Conservation (phyloP, 1,284 basidiomycete genomes). For the Tylopilus orsonianus region DNA sequence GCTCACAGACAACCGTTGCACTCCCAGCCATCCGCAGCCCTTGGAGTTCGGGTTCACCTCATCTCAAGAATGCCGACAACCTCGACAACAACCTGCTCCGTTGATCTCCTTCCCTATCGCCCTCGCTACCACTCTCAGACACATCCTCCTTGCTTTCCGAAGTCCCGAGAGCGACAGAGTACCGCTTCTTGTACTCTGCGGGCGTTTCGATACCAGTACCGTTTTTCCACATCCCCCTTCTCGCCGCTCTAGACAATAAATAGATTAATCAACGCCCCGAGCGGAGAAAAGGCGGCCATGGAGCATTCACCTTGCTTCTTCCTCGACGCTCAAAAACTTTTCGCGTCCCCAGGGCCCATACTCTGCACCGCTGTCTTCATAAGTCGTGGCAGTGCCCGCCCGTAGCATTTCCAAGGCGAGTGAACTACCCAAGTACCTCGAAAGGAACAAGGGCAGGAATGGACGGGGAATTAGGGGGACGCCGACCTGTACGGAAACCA, state of each 20-base stretch:
- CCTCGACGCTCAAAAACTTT: conserved; percentile 57
- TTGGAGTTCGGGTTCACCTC: background rate
- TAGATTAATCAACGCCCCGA: background rate
- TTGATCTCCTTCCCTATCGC: background rate
- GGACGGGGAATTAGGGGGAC: conserved; percentile 47
- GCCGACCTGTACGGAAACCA: conserved; percentile 55
- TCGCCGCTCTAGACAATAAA: conserved; percentile 43
- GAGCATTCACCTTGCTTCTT: conserved; percentile 60
- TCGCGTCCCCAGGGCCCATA: conserved; percentile 72
- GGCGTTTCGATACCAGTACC: conserved; percentile 65
- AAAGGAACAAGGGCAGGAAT: conserved; percentile 49
- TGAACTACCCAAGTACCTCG: conserved; percentile 45
- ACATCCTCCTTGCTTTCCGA: background rate
- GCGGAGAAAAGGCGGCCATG: background rate
- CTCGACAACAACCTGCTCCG: conserved; percentile 11
- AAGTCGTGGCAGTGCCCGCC: conserved; percentile 73
- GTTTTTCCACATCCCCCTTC: conserved; percentile 71
- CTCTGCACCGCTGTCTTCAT: conserved; percentile 74
- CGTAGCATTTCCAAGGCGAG: conserved; percentile 78
- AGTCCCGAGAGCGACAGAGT: conserved; percentile 37
- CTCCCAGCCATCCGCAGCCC: too few species aligned
- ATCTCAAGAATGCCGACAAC: conserved; percentile 10
- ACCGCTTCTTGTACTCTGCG: conserved; percentile 76
- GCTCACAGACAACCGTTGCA: too few species aligned
- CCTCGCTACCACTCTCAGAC: background rate